Conservation (phyloP, 2,329 filamentous ascomycete species). For the Colletotrichum orchidophilum region DNA sequence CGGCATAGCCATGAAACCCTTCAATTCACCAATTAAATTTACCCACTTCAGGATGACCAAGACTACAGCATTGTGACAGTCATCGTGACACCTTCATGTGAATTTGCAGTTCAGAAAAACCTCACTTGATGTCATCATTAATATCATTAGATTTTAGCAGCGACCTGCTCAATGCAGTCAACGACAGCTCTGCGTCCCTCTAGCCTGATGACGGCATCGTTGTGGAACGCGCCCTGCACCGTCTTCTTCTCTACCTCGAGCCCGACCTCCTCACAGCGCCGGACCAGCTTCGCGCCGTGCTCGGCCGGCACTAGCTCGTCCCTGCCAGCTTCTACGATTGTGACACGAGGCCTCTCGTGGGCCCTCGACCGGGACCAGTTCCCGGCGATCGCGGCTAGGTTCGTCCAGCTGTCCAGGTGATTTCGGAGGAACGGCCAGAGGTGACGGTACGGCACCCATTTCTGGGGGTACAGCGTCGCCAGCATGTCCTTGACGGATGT, state of each 20-base stretch:
- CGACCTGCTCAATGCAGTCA: constrained; percentile 49
- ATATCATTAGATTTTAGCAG: neutral
- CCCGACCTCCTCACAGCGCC: constrained; percentile 57
- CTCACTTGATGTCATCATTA: constrained; percentile 23
- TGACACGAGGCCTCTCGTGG: constrained; percentile 17
- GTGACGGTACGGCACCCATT: constrained; percentile 81
- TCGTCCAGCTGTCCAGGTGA: constrained; percentile 64
- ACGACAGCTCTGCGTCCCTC: constrained; percentile 57
- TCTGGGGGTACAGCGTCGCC: constrained; percentile 77
- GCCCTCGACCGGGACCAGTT: constrained; percentile 38
- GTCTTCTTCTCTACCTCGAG: constrained; percentile 55
- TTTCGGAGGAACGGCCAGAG: constrained; percentile 78
- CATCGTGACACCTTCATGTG: neutral
- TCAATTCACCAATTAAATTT: constrained; percentile 8
- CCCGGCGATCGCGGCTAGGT: constrained; percentile 54
- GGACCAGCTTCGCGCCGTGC: constrained; percentile 57
- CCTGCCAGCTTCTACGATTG: constrained; percentile 63
- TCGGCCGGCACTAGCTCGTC: constrained; percentile 67
- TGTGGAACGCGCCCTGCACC: constrained; percentile 63
- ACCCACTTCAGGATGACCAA: neutral
- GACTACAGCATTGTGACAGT: neutral
- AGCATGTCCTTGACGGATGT: constrained; percentile 77
- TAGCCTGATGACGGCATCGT: constrained; percentile 59
- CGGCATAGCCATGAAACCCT: neutral
- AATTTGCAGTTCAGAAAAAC: neutral